Conservation (phyloP, 2,329 filamentous ascomycete species). For the Aspergillus persii region DNA sequence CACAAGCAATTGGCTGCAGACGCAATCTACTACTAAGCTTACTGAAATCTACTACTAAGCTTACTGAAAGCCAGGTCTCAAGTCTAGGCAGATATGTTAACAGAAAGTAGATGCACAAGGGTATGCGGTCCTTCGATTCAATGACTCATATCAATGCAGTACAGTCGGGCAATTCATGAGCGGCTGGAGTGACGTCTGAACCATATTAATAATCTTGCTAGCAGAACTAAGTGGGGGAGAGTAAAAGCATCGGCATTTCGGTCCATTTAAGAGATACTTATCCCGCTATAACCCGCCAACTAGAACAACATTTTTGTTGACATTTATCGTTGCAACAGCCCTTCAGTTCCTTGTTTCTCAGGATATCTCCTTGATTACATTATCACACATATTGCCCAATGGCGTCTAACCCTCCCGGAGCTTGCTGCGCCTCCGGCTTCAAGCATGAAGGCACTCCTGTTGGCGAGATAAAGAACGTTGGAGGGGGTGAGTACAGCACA, state of each 20-base stretch:
- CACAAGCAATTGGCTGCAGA: neutral
- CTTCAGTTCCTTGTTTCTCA: neutral
- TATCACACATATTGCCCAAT: slow-evolving; percentile 20
- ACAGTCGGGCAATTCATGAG: neutral
- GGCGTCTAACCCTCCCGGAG: slow-evolving; percentile 51
- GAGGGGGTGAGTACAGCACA: slow-evolving; percentile 37
- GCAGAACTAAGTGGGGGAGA: slow-evolving; percentile 3
- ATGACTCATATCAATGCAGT: neutral
- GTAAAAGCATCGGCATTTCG: neutral
- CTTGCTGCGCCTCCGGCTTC: slow-evolving; percentile 50
- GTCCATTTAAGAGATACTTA: slow-evolving; percentile 5
- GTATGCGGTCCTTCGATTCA: neutral
- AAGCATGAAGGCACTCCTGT: slow-evolving; percentile 51
- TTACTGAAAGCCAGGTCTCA: too few species aligned
- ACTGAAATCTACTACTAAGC: neutral
- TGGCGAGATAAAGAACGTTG: slow-evolving; percentile 49
- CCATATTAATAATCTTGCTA: neutral
- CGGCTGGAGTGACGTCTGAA: neutral
- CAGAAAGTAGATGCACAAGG: neutral
- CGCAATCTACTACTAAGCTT: neutral
- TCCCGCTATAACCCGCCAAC: neutral
- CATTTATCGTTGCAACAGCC: neutral
- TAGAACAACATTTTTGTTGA: neutral
- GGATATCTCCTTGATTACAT: neutral
- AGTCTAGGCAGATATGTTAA: neutral